Percentiles rank a stretch among this genome's conserved stretches.
Conservation (phyloP, 495 filamentous ascomycete genomes). For the Penicillium roqueforti region DNA sequence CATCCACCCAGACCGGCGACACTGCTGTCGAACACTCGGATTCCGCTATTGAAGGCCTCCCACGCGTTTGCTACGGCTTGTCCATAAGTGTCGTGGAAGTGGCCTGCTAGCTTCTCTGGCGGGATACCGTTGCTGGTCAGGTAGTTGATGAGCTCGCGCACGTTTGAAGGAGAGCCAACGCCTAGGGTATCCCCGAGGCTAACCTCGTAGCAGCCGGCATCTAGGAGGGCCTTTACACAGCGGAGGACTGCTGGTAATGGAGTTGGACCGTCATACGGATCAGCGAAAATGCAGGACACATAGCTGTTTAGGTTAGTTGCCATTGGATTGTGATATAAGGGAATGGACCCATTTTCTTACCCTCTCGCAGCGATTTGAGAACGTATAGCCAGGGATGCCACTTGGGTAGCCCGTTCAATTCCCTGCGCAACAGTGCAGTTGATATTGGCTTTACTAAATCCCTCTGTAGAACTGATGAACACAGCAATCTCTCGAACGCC, state of each 20-base stretch:
- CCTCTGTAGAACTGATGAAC: conserved; percentile 41
- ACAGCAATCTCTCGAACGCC: conserved; percentile 38
- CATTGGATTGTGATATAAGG: no score
- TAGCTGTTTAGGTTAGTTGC: no score
- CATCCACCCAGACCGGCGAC: conserved; percentile 45
- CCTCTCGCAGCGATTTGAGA: conserved; percentile 33
- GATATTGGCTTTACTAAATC: conserved; percentile 43
- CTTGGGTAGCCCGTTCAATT: conserved; percentile 23
- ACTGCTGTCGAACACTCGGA: conserved; percentile 43
- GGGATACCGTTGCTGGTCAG: conserved; percentile 27
- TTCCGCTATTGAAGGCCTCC: conserved; percentile 37
- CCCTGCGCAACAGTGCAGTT: conserved; percentile 38
- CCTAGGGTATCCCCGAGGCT: conserved; percentile 45
- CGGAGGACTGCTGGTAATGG: conserved; percentile 28
- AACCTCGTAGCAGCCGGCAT: conserved; percentile 43
- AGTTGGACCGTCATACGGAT: conserved; percentile 38
- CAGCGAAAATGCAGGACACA: conserved; percentile 43
- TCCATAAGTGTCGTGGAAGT: conserved; percentile 48
- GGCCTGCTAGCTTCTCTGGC: conserved; percentile 31
- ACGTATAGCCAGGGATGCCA: conserved; percentile 20
- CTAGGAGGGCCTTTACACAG: conserved; percentile 30
- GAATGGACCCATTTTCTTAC: no score
- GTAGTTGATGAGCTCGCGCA: conserved; percentile 27
- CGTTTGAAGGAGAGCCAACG: conserved; percentile 31
- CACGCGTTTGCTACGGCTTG: conserved; percentile 42